Percentiles rank a stretch among this genome's conserved stretches.
These are phyloP conservation scores for Bipolaris oryzae DNA, from an alignment of 2,329 filamentous ascomycete species.

Conservation along the genomic window DNA sequence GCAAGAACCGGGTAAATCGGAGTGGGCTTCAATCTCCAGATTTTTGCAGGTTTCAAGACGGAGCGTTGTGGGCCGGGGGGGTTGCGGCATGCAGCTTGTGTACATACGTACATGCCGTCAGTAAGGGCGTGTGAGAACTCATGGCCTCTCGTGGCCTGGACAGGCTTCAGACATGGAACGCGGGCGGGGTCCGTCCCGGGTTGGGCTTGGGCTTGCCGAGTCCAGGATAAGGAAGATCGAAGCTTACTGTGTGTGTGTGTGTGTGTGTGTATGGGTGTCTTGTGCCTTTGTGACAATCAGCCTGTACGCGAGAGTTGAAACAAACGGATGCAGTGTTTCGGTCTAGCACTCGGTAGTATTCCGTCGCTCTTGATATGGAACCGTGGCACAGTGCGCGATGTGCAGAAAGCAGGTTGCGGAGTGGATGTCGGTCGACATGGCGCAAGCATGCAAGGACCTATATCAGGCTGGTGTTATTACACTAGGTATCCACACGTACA, in stretches of 20 bases:
- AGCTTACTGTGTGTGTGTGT: neutral
- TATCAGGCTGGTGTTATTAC: conserved; percentile 17
- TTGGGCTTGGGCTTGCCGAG: neutral
- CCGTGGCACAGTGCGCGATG: neutral
- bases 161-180: conserved; percentile 6
- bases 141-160: conserved; percentile 4
- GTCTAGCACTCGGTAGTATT: neutral
- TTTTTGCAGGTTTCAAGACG: conserved; percentile 15
- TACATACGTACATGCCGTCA: neutral
- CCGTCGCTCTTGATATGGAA: neutral
- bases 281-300: neutral
- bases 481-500: conserved; percentile 4
- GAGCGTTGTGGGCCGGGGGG: conserved; percentile 4
- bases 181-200: conserved; percentile 1
- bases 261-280: no score
- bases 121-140: neutral
- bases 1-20: conserved; percentile 1
- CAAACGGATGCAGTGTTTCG: neutral
- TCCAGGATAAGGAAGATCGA: neutral
- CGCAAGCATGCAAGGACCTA: neutral
- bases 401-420: conserved; percentile 7
- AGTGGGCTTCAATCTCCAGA: neutral
- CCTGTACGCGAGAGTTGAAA: neutral
- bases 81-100: conserved; percentile 1
- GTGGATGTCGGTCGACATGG: conserved; percentile 10